Base-by-base conservation (phyloP, 495 filamentous ascomycete species). In the Podospora bellae-mahoneyi region DNA sequence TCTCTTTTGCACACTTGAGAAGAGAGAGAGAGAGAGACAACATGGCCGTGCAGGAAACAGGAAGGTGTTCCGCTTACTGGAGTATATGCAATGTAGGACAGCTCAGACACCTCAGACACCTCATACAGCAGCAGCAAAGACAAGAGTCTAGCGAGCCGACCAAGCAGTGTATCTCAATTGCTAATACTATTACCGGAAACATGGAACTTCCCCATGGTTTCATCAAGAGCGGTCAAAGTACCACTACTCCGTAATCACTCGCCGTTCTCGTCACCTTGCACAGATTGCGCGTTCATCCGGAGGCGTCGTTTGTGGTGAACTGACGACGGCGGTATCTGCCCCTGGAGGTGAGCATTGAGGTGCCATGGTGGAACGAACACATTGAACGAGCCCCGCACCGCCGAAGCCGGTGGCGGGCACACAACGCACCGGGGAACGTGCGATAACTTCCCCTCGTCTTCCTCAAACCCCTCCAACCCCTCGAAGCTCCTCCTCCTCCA, bases 371-470 rank as follows among this genome's bases (percentile, higher is more conserved):
- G 23, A 58, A 56, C 15, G 15, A 56, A 56, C 19, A 23, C 23
- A 1, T 23, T 13, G 4, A 58, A 20, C 0, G 55, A 58, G 26
- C 61, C 32, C 32, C 61, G 30, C 61, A 32, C 61, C 6, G 32
- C 61, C 61, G 61, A 63, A 63, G 30, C 30, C 61, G 61, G 18
- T 62, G 60, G 27, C 27, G 10, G 27, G 61, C 32, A 19, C 32
- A 13, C 26, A 15, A 23, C 13, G 61, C 55, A 26, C 5, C 5
- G n/a, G 55, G 55, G 23, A 20, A 20, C 18, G 19, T 26, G 55
- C 55, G 19, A 58, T 26, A 58, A 20, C n/a, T 19, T 58, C 55
- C 23, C 55, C 39, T 32, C 39, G 6, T 48, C 39, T 10, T 48
- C 39, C 39, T 48, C 39, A 0, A 0, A 48, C 39, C 55, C 55